Evolutionary conservation across 176 grass and related monocot species (phyloP), one percentile per base, ranked within the genome.

Genomic region (Musa itinerans): DNA sequence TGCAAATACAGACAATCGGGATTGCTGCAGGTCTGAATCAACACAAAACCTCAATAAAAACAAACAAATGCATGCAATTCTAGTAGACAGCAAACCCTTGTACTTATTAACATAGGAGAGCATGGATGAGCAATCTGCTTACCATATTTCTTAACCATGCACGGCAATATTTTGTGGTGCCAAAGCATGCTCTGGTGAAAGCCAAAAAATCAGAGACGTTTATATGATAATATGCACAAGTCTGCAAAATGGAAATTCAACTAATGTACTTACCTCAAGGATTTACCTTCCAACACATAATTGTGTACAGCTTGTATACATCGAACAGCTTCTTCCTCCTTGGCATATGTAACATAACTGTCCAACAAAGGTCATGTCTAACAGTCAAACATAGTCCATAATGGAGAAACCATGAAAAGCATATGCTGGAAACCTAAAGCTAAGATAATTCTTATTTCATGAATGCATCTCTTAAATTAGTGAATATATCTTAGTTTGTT

Each of bases 1-100:
- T 99, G 96, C 80, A 99, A 86, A 99, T 99, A 99, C 58, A 99
- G 90, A 80, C 96, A 99, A 81, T 99, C 96, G 64, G 91, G 89
- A 89, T 99, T 99, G 81, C 87, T 92, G 88, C 96, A 99, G 17
- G 85, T 89, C 96, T 99, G 81, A 49, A 86, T 22, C 53, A 89
- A 82, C 82, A 63, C 80, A 81, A 14, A 14, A 76, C 22, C 24
- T 64, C 52, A 13, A 81, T 61, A 70, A 29, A 71, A 19, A 26
- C 15, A 71, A 80, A 23, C 34, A 55, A 63, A 64, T 10, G 69
- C 53, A 34, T 22, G 59, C 70, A 10, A 43, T 43, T 43, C 34
- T 43, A 43, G 34, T 43, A 43, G 34, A 43, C 4, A 43, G 34
- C 34, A 43, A 5, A 43, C 6, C 34, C 34, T 43, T 43, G 34